Base-by-base conservation (phyloP, 169 alveolate genomes). In the Eimeria maxima region DNA sequence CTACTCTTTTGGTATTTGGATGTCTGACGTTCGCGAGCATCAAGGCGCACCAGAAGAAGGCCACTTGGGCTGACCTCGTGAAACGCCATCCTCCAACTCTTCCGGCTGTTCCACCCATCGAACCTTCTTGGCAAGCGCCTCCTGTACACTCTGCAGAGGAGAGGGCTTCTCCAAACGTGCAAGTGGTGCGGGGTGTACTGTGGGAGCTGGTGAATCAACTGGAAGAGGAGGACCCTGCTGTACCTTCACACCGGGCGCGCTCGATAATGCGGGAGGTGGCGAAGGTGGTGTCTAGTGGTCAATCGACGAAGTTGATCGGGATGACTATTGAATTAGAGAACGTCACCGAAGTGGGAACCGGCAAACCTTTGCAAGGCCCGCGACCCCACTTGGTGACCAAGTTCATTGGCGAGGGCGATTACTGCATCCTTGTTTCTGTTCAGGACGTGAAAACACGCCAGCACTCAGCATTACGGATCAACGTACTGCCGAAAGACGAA, bases 61-160 rank as follows among this genome's bases (percentile, higher is more conserved):
- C 47, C 18, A 13, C 47, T 13, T 71, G 81, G 81, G 81, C 18
- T 11, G 42, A 27, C 81, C 24, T 71, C 14, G 81, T 71, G 47
- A 71, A 24, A 38, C 81, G 47, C 81, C 81, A 71, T 16, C 63
- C 88, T 8, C 5, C 20, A 27, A 11, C 60, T 20, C 88, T 27
- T 16, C 27, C 69, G 7, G 69, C 18, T 60, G 65, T 38, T 44
- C 88, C 38, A 29, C 14, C 29, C 0, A 53, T 24, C 11, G 50
- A 83, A 67, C 89, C 89, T 3, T 22, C 42, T 11, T 83, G 91
- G 91, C 50, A 53, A 55, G 91, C 33, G 91, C 74, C 29, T 11
- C 91, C 91, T 67, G 91, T 83, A 3, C 50, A 83, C 4, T n/a
- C 91, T n/a, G 50, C 7, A 27, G 91, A 83, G 27, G 91, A 83